These are phyloP conservation scores for Kentomonas sorsogonicus DNA, from an alignment of 208 protist genomes.

Conservation along the genomic window DNA sequence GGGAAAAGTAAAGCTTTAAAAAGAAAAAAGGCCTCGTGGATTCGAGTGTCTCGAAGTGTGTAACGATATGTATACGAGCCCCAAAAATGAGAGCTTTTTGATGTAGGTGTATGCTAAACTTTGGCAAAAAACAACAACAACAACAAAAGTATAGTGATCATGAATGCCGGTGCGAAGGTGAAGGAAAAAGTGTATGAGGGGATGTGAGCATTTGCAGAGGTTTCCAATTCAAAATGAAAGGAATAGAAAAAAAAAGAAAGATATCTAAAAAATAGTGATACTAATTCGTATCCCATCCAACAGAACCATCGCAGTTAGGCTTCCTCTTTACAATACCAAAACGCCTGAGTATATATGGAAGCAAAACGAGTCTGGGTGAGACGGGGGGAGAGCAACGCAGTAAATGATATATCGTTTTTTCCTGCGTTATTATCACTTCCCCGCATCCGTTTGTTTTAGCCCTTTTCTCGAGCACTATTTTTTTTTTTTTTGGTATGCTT, in stretches of 20 bases:
- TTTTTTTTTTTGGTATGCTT: conserved; percentile 11
- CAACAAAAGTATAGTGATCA: background rate
- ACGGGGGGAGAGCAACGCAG: too few species aligned
- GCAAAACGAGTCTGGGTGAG: too few species aligned
- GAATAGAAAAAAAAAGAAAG: conserved; percentile 1
- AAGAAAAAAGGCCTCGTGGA: background rate
- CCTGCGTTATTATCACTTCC: too few species aligned
- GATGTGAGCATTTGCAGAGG: background rate
- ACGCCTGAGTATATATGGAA: too few species aligned
- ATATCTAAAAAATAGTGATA: background rate
- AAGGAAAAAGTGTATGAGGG: background rate
- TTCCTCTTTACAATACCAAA: background rate
- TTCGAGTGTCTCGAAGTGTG: background rate
- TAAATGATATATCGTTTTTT: too few species aligned
- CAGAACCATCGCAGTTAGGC: background rate
- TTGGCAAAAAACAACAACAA: background rate
- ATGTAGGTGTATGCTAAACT: background rate
- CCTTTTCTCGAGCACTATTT: too few species aligned
- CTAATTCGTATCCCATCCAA: background rate
- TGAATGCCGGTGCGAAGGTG: background rate
- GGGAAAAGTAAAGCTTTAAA: background rate
- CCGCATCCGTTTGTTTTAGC: too few species aligned
- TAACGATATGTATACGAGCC: background rate
- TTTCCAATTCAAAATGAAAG: background rate
- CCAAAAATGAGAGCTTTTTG: background rate